These are phyloP conservation scores for Mycena amicta DNA, from an alignment of 768 basidiomycete genomes.

Conservation along the genomic window DNA sequence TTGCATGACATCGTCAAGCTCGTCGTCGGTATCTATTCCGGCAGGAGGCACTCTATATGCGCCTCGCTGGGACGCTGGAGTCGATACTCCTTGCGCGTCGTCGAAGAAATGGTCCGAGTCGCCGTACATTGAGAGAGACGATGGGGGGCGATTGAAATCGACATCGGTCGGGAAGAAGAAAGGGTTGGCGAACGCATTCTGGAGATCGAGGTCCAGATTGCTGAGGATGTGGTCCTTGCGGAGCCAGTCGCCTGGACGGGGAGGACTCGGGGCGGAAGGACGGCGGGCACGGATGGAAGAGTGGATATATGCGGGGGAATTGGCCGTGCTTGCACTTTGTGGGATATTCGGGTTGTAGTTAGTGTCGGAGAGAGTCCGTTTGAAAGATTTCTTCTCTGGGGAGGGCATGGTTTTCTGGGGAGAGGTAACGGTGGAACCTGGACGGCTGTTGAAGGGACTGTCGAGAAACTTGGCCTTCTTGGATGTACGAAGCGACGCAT, in stretches of 20 bases:
- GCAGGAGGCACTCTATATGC: constrained; percentile 11
- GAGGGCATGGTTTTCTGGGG: constrained; percentile 29
- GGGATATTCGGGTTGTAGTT: constrained; percentile 23
- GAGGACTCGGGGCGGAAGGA: constrained; percentile 25
- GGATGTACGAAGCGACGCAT: constrained; percentile 10
- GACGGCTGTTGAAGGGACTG: constrained; percentile 51
- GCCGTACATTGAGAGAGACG: constrained; percentile 27
- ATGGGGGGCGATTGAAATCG: constrained; percentile 27
- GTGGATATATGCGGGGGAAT: constrained; percentile 15
- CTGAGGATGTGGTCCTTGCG: constrained; percentile 1
- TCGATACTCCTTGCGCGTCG: constrained; percentile 17
- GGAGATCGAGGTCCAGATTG: constrained; percentile 13
- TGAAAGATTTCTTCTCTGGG: constrained; percentile 26
- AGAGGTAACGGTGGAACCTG: constrained; percentile 41
- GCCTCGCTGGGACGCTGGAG: constrained; percentile 5
- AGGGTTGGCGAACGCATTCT: constrained; percentile 11
- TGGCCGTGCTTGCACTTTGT: constrained; percentile 14
- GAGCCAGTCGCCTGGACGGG: constrained; percentile 14
- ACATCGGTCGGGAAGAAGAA: constrained; percentile 18
- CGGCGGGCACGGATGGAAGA: constrained; percentile 18
- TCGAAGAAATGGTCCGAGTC: constrained; percentile 20
- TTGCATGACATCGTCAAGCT: constrained; percentile 4
- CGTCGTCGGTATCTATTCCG: constrained; percentile 10
- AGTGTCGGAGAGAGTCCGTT: constrained; percentile 42
- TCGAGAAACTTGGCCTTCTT: constrained; percentile 30